A percentile compares a stretch with the other conserved stretches of the same genome.
phyloP scores from a whole-genome alignment of 305 asterid genomes.

The Salvia sclarea region DNA sequence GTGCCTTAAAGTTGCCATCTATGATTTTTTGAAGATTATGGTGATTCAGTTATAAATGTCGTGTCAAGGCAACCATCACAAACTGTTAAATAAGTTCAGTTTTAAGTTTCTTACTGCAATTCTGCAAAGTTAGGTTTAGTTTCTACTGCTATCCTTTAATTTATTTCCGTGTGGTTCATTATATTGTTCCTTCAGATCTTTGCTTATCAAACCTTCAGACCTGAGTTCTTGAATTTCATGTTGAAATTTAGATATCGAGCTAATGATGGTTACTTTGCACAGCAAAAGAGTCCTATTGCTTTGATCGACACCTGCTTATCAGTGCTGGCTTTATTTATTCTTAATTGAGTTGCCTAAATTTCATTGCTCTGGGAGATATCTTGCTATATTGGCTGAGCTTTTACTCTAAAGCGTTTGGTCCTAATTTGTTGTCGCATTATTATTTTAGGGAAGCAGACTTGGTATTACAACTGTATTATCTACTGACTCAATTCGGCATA shows the following conservation, averaged over 20 bases:
- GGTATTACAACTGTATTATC: slow-evolving; percentile 95
- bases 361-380: neutral
- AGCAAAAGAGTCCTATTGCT: neutral
- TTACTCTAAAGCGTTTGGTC: neutral
- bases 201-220: neutral
- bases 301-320: neutral
- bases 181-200: slow-evolving; percentile 3
- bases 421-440: slow-evolving; percentile 9
- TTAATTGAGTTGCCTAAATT: neutral
- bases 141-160: slow-evolving; percentile 7
- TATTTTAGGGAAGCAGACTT: slow-evolving; percentile 87
- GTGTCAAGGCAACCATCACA: neutral
- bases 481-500: slow-evolving; percentile 96
- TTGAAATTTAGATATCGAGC: neutral
- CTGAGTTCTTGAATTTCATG: slow-evolving; percentile 9
- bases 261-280: slow-evolving; percentile 17
- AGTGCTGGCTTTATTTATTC: slow-evolving; percentile 1
- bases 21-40: neutral
- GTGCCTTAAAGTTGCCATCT: slow-evolving; percentile 2
- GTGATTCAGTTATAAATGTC: neutral
- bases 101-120: neutral
- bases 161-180: slow-evolving; percentile 15
- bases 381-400: neutral
- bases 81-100: neutral
- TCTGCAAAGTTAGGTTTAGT: slow-evolving; percentile 10